Evolutionary conservation across 495 filamentous ascomycete genomes (phyloP), one percentile per base, ranked within the genome.

Genomic region (Trichoderma erinaceum): DNA sequence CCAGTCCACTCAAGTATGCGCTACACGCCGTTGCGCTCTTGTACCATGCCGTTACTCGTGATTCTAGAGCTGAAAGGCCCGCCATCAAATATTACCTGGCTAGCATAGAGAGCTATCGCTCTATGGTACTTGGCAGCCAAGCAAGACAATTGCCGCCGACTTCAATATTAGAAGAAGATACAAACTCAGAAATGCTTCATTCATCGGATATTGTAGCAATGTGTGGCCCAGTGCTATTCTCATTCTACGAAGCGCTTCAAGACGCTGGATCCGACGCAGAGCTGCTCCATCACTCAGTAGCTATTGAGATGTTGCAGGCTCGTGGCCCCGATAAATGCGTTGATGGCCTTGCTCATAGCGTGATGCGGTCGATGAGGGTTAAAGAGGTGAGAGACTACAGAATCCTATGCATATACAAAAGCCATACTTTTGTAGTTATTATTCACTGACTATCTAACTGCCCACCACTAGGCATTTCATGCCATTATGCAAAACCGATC

Each of bases 401-500:
- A 21, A 35, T 6, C 13, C 12, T 10, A 15, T 21, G 11, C 11
- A 12, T 29, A 15, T 61, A 29, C 29, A 13, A 29, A 15, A 23
- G 21, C 43, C 12, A 0, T 4, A 8, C 1, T n/a, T 21, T 56
- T 56, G 48, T n/a, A 8, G 10, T 27, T 8, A 6, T 13, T 29
- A 8, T 29, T 29, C 11, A 13, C 25, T 32, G 13, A 61, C 56
- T 18, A 61, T 29, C 29, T 29, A 13, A 29, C 16, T 27, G 21
- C 12, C 15, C 11, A 11, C 15, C n/a, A n/a, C n/a, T 35, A 61
- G 56, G 56, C 56, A 12, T 61, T 61, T 3, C n/a, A 61, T 32
- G 35, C 56, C 25, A 61, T 61, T 18, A 61, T 61, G 56, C 23
- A 61, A 12, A 61, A 61, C 25, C 23, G 56, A 61, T 15, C 56